Base-by-base conservation (phyloP, 1,284 basidiomycete genomes). In the Pholiota adiposa region DNA sequence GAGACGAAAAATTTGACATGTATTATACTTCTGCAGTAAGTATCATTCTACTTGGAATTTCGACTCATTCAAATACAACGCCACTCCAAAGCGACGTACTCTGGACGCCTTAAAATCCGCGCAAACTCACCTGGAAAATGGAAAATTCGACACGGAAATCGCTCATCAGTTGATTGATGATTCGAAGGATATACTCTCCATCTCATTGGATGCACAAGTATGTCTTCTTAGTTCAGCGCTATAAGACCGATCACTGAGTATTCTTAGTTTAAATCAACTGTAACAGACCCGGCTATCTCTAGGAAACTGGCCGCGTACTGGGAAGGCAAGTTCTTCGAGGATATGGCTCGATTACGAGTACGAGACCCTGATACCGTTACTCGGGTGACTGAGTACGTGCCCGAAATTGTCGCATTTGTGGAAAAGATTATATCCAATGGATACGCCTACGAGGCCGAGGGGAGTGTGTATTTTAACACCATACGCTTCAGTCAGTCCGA, bases 391-490 rank as follows among this genome's bases (percentile, higher is more conserved):
- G 97, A 99, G 75, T 99, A 96, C 75, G 91, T 99, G 12, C 94
- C 96, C 7, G 96, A 99, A 76, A 95, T 98, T 65, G 93, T 96
- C 54, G 75, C 84, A 1, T 99, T 97, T 72, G 92, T 98, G 19
- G 84, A 96, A 71, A 81, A 84, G 49, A 96, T 99, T 71, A 81
- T 97, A 64, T 77, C 85, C 59, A 96, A 97, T 62, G 97, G 96
- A 0, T 98, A 89, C 70, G 97, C 87, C 3, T 99, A 99, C 73
- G 92, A 88, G 65, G 83, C 85, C 4, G 91, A 92, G 65, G 95
- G 94, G 16, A 94, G 89, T 72, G 90, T 99, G 12, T 99, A 97
- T 79, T 99, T 99, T 69, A 94, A 99, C 75, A 97, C 96, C 0
- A 79, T 79, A 60, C 84, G 87, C 51, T 99, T 99, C 69, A 96